Percentiles rank a stretch among this genome's conserved stretches.
Evolutionary conservation across 2,329 filamentous ascomycete species (phyloP).

Genomic region (Microcyclospora pomicola): DNA sequence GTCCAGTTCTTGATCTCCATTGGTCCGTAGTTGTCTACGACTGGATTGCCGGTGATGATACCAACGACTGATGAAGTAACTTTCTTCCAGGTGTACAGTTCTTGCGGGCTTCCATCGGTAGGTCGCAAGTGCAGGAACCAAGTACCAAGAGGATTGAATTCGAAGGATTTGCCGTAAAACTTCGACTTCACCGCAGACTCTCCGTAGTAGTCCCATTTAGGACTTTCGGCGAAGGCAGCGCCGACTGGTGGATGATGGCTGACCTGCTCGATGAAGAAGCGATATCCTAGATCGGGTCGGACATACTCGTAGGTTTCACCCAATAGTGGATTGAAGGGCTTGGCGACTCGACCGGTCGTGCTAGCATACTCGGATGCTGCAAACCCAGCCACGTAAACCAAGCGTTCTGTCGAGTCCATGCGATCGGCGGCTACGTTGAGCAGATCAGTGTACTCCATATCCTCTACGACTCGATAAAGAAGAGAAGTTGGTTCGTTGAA

Average conservation of each 20-base stretch:
- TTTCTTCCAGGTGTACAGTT: slow-evolving; percentile 98
- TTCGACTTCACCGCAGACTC: slow-evolving; percentile 92
- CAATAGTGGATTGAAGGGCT: slow-evolving; percentile 92
- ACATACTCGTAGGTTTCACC: slow-evolving; percentile 97
- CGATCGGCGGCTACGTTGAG: slow-evolving; percentile 79
- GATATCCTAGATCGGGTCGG: slow-evolving; percentile 89
- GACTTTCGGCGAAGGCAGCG: slow-evolving; percentile 80
- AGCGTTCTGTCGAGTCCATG: slow-evolving; percentile 72
- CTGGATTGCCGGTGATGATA: slow-evolving; percentile 92
- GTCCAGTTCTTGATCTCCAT: slow-evolving; percentile 98
- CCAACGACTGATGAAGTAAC: slow-evolving; percentile 95
- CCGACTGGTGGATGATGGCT: slow-evolving; percentile 93
- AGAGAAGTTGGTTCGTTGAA: slow-evolving; percentile 98
- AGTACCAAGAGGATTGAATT: slow-evolving; percentile 89
- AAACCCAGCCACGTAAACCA: slow-evolving; percentile 91
- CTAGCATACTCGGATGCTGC: slow-evolving; percentile 94
- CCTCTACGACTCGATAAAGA: slow-evolving; percentile 85
- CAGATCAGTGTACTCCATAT: slow-evolving; percentile 94
- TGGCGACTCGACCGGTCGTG: slow-evolving; percentile 90
- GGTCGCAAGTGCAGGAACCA: slow-evolving; percentile 88
- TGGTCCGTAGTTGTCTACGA: slow-evolving; percentile 91
- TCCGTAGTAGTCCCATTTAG: slow-evolving; percentile 92
- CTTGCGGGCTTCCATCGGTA: slow-evolving; percentile 47
- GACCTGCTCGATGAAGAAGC: slow-evolving; percentile 97
- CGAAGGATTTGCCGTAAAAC: slow-evolving; percentile 95